Percentiles rank a stretch among this genome's conserved stretches.
Evolutionary conservation across 495 filamentous ascomycete species (phyloP).

Genomic region (Acidiella bohemica): DNA sequence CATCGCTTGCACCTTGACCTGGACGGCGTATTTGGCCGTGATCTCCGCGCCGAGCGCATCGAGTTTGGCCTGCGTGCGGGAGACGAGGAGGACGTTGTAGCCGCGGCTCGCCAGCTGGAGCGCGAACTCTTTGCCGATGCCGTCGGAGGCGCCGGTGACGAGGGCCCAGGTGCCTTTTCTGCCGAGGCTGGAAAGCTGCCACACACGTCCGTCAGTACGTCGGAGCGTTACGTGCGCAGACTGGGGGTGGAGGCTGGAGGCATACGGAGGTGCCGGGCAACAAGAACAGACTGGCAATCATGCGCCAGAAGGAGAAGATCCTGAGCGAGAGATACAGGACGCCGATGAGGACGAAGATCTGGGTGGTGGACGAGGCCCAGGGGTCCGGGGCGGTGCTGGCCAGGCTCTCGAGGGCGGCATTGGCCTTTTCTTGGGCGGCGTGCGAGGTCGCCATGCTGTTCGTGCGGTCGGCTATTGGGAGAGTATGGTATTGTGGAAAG

Average conservation of each 20-base stretch:
- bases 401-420: neutral
- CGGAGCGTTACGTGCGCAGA: neutral
- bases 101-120: conserved; percentile 78
- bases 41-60: conserved; percentile 63
- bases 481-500: too few relatives aligned
- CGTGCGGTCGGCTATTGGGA: too few relatives aligned
- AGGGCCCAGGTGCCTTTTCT: conserved; percentile 88
- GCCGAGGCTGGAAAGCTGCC: conserved; percentile 77
- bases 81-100: conserved; percentile 87
- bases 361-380: conserved; percentile 12
- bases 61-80: conserved; percentile 84
- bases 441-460: conserved; percentile 6
- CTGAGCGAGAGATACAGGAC: conserved; percentile 44
- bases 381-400: neutral
- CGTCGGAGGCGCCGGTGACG: conserved; percentile 90
- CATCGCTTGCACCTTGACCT: conserved; percentile 71
- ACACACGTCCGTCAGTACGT: too few relatives aligned
- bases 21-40: conserved; percentile 46
- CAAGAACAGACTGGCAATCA: conserved; percentile 65
- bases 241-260: neutral
- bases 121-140: conserved; percentile 92
- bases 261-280: conserved; percentile 45
- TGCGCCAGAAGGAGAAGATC: conserved; percentile 45
- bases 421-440: conserved; percentile 5
- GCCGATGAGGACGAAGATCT: conserved; percentile 34